These are phyloP conservation scores for Colletotrichum gloeosporioides DNA, from an alignment of 2,329 filamentous ascomycete genomes.

Conservation along the genomic window DNA sequence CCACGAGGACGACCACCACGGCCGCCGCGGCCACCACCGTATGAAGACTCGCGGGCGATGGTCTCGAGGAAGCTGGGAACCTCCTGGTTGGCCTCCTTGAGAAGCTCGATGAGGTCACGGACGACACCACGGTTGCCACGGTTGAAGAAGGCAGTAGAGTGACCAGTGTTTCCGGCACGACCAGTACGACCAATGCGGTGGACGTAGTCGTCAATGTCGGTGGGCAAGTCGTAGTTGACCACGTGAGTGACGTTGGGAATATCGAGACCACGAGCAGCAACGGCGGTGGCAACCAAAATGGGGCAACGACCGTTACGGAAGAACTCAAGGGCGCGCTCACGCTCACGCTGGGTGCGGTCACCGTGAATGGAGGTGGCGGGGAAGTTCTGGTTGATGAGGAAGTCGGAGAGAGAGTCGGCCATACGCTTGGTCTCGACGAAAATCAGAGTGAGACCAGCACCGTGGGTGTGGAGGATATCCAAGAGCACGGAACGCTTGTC, in stretches of 20 bases:
- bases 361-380: conserved; percentile 98
- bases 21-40: conserved; percentile 71
- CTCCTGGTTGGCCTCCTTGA: conserved; percentile 99
- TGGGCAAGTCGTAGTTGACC: conserved; percentile 99
- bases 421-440: conserved; percentile 99
- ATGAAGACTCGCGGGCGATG: conserved; percentile 93
- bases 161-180: conserved; percentile 98
- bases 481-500: conserved; percentile 98
- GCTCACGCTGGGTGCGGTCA: conserved; percentile 97
- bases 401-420: conserved; percentile 97
- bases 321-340: conserved; percentile 96
- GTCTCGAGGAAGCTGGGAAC: conserved; percentile 93
- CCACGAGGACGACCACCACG: conserved; percentile 72
- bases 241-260: conserved; percentile 98
- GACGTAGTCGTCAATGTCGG: conserved; percentile 98
- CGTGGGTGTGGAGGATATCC: conserved; percentile 96
- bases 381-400: conserved; percentile 98
- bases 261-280: conserved; percentile 89
- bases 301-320: conserved; percentile 96
- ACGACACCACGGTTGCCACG: conserved; percentile 98
- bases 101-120: conserved; percentile 92
- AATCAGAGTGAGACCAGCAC: conserved; percentile 87
- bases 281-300: conserved; percentile 94
- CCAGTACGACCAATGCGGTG: conserved; percentile 99
- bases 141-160: conserved; percentile 99